phyloP scores from a whole-genome alignment of 192 early-diverging fungal species.

The Umbelopsis sp. region DNA sequence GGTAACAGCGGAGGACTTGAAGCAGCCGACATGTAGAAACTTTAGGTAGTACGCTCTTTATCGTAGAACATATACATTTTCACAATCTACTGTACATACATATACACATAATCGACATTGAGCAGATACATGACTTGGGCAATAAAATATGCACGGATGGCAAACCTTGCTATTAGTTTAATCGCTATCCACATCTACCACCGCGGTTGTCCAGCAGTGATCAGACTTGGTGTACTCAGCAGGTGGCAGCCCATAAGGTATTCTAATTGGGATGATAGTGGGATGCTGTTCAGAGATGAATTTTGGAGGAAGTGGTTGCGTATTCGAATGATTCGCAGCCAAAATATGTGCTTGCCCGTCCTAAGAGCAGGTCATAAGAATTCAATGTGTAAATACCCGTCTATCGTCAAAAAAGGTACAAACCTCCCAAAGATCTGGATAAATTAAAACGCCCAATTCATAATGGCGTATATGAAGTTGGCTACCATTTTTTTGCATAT shows the following conservation, averaged over 20 bases:
- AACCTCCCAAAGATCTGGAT: conserved; percentile 63
- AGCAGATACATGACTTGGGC: too few species aligned
- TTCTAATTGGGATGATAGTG: background rate
- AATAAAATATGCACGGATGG: too few species aligned
- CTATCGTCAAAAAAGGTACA: background rate
- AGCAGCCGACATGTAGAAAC: background rate
- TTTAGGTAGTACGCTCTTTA: background rate
- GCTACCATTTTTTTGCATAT: conserved; percentile 50
- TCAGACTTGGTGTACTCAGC: background rate
- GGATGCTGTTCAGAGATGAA: conserved; percentile 29
- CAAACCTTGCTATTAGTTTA: too few species aligned
- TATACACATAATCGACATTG: too few species aligned
- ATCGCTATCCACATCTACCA: conserved; percentile 12
- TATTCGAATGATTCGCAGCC: background rate
- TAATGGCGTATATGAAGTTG: conserved; percentile 65
- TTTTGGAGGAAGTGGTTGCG: background rate
- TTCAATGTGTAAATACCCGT: background rate
- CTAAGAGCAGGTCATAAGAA: background rate
- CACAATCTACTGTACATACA: too few species aligned
- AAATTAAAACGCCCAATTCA: conserved; percentile 66
- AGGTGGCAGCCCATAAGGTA: conserved; percentile 4
- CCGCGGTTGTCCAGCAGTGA: conserved; percentile 7
- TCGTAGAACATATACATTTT: too few species aligned
- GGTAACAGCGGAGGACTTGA: conserved; percentile 22
- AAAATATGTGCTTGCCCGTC: background rate